Base-by-base conservation (phyloP, 1,284 basidiomycete species). In the Ustilago trichophora region DNA sequence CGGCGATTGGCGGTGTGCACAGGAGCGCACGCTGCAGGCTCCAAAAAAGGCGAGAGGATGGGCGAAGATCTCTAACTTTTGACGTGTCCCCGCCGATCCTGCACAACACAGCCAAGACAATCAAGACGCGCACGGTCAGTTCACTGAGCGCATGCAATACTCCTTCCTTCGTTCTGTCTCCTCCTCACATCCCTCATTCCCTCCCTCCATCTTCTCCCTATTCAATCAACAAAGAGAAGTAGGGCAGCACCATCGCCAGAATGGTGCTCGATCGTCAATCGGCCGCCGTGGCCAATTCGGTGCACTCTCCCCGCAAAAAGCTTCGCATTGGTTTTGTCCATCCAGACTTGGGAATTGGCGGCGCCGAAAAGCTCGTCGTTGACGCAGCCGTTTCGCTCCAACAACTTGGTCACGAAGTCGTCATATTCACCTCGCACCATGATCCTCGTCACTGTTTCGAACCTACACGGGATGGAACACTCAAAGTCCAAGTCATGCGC, bases 271-370 rank as follows among this genome's bases (percentile, higher is more conserved):
- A 66, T 37, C 46, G 63, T 6, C 63, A 66, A n/a, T 67, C 64
- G 49, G 64, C 57, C 26, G 56, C 56, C 3, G 64, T 67, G 32
- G 64, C 57, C 52, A 67, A 58, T 36, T 58, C 66, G 51, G 48
- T 64, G 22, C 59, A 69, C 34, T 69, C 66, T 18, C 67, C 67
- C 2, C 49, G 42, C 35, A 70, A 60, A 33, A 70, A 67, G 46
- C 60, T 77, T 9, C 66, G 85, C 13, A 85, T 98, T 63, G 93
- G 90, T 4, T 94, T 97, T 83, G 85, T 97, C 51, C 94, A 98
- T 81, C 94, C 94, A 21, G 94, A 98, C 84, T 85, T 97, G 4
- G 94, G 94, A 45, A 95, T 97, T 49, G 94, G 94, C 91, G 95
- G 95, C 12, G 95, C 95, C 1, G 95, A 98, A 82, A 86, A 93